Evolutionary conservation across 2,329 filamentous ascomycete genomes (phyloP).

Genomic region (Curvularia eragrostidis): DNA sequence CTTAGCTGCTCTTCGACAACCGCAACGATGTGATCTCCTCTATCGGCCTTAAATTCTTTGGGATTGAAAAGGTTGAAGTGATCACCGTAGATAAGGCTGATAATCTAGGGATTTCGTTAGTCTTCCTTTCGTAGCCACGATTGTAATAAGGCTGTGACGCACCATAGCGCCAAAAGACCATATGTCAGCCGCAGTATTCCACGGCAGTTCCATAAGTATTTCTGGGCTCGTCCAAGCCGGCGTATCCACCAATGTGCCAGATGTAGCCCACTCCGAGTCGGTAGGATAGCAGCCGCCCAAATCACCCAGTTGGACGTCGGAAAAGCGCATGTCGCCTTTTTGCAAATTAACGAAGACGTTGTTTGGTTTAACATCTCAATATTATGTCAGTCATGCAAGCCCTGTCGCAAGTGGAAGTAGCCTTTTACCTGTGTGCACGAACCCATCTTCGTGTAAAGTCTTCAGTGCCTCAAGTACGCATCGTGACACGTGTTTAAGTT

Average conservation of each 20-base stretch:
- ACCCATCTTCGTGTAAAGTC: conserved; percentile 35
- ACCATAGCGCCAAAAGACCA: conserved; percentile 52
- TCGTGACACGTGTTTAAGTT: conserved; percentile 29
- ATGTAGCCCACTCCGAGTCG: conserved; percentile 29
- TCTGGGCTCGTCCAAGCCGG: conserved; percentile 51
- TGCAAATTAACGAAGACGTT: conserved; percentile 49
- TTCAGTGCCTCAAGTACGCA: conserved; percentile 32
- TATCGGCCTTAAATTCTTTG: conserved; percentile 25
- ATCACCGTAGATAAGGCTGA: conserved; percentile 38
- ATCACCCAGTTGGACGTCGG: conserved; percentile 47
- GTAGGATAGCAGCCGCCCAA: conserved; percentile 37
- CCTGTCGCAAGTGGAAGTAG: neutral
- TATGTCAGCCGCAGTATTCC: conserved; percentile 51
- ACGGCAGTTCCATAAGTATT: conserved; percentile 34
- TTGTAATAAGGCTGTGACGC: conserved; percentile 20
- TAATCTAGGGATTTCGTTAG: conserved; percentile 28
- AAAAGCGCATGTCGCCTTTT: conserved; percentile 38
- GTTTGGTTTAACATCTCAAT: conserved; percentile 45
- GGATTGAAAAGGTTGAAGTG: conserved; percentile 37
- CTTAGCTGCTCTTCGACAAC: conserved; percentile 31
- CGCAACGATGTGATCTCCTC: conserved; percentile 32
- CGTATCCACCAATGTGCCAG: conserved; percentile 44
- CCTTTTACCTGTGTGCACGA: conserved; percentile 33
- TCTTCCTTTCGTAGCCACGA: neutral
- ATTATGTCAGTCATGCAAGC: conserved; percentile 3